Conservation (phyloP, 352 stramenopile species). For the Aphanomyces invadans region DNA sequence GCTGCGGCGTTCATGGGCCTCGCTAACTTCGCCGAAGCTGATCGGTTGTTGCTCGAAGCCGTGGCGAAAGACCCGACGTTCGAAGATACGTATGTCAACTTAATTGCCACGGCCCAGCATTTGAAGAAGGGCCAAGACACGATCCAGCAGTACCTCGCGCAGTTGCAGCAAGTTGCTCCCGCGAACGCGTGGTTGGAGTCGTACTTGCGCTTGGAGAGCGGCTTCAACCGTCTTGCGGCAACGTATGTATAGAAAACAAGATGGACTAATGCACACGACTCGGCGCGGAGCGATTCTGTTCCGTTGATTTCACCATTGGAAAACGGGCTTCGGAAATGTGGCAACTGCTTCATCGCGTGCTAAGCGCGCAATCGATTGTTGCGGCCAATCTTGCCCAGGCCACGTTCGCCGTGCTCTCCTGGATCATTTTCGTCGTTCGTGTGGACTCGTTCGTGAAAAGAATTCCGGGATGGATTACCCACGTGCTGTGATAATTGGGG, state of each 20-base stretch:
- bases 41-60: slow-evolving; percentile 83
- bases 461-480: too few relatives aligned
- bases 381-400: too few relatives aligned
- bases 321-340: too few relatives aligned
- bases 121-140: slow-evolving; percentile 67
- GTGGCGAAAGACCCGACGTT: slow-evolving; percentile 76
- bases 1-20: slow-evolving; percentile 88
- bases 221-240: slow-evolving; percentile 57
- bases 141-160: slow-evolving; percentile 59
- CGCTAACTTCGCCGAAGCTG: slow-evolving; percentile 86
- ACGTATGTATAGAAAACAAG: slow-evolving; percentile 43
- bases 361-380: too few relatives aligned
- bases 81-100: slow-evolving; percentile 92
- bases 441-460: too few relatives aligned
- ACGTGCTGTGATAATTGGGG: too few relatives aligned
- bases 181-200: slow-evolving; percentile 62
- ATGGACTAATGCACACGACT: neutral
- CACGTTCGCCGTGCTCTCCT: too few relatives aligned
- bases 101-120: slow-evolving; percentile 87
- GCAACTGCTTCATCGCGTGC: too few relatives aligned
- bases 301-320: too few relatives aligned
- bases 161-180: slow-evolving; percentile 72
- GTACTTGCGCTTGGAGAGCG: slow-evolving; percentile 54
- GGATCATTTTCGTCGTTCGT: too few relatives aligned
- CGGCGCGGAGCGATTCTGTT: too few relatives aligned